Evolutionary conservation across 352 stramenopile species (phyloP).

Genomic region (Globisporangium viniferum): DNA sequence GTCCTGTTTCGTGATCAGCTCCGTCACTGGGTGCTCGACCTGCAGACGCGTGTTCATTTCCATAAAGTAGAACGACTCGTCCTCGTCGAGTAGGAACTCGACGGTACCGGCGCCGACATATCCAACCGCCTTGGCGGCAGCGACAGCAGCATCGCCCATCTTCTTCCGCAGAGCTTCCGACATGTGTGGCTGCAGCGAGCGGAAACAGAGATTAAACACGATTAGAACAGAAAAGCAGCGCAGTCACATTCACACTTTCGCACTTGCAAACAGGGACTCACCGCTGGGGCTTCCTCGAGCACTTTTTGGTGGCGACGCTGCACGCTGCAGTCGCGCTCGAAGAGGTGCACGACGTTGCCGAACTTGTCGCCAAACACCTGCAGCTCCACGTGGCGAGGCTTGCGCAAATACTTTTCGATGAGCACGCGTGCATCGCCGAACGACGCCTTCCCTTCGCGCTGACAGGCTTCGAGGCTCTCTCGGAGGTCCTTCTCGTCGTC

Average conservation of each 20-base stretch:
- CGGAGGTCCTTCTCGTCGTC: slow-evolving; percentile 77
- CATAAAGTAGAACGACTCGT: slow-evolving; percentile 94
- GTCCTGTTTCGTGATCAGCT: slow-evolving; percentile 88
- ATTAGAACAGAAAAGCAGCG: no score
- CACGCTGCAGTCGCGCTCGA: slow-evolving; percentile 89
- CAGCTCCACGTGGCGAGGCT: slow-evolving; percentile 91
- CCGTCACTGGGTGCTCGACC: slow-evolving; percentile 91
- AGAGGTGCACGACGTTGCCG: slow-evolving; percentile 89
- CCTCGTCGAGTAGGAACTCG: slow-evolving; percentile 91
- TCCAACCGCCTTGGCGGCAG: slow-evolving; percentile 86
- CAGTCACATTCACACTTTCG: no score
- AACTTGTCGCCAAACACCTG: slow-evolving; percentile 92
- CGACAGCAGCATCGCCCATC: slow-evolving; percentile 88
- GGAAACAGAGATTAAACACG: background rate
- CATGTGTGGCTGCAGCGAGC: slow-evolving; percentile 60
- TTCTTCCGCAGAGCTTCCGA: slow-evolving; percentile 74
- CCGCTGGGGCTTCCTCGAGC: slow-evolving; percentile 90
- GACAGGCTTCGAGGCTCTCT: slow-evolving; percentile 80
- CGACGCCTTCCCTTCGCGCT: slow-evolving; percentile 80
- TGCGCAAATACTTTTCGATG: slow-evolving; percentile 89
- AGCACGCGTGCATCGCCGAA: slow-evolving; percentile 91
- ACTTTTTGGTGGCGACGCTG: slow-evolving; percentile 94
- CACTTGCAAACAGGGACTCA: slow-evolving; percentile 29
- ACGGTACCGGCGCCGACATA: slow-evolving; percentile 93
- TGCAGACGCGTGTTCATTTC: slow-evolving; percentile 97